Base-by-base conservation (phyloP, 257 asterid species). In the Solanum appendiculatum region DNA sequence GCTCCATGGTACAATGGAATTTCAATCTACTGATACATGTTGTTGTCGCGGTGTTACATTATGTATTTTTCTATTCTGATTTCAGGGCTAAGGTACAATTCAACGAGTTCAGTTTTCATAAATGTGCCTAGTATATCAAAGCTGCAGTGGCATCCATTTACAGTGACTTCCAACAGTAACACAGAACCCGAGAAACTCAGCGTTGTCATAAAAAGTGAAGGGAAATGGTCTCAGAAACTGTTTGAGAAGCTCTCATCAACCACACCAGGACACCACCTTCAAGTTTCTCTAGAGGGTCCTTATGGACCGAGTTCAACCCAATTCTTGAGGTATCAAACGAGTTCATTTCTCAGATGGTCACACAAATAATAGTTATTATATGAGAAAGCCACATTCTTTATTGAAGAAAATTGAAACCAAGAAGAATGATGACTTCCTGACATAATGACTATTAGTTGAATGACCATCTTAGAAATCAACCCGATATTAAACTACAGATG, bases 201-300 rank as follows among this genome's bases (percentile, higher is more conserved):
- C 51, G 29, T 90, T 44, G 91, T 60, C 13, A 80, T 92, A 37
- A 90, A 90, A 83, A 78, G 82, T 23, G 84, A 85, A 12, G 92
- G 94, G 21, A 90, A 86, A 69, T 92, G 94, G 92, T 89, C 92
- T 82, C 88, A 77, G 51, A 90, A 88, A 86, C 87, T 92, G 7
- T 89, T 86, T 33, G 48, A 75, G 56, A 87, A 89, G 85, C 89
- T 92, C 68, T 88, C 90, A 39, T 88, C 88, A 5, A 72, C 91
- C 51, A 78, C 25, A 6, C 48, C 91, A 40, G 70, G 39, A 54
- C 92, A 91, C 75, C 92, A 73, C 87, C 91, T 92, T 84, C 86
- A 90, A 89, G 93, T 91, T 75, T 92, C 94, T 1, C 80, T 91
- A 0, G 95, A 94, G 87, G 98, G 96, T 82, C 98, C 98, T 5